Base-by-base conservation (phyloP, 2,329 filamentous ascomycete genomes). In the Trichoderma sp. region DNA sequence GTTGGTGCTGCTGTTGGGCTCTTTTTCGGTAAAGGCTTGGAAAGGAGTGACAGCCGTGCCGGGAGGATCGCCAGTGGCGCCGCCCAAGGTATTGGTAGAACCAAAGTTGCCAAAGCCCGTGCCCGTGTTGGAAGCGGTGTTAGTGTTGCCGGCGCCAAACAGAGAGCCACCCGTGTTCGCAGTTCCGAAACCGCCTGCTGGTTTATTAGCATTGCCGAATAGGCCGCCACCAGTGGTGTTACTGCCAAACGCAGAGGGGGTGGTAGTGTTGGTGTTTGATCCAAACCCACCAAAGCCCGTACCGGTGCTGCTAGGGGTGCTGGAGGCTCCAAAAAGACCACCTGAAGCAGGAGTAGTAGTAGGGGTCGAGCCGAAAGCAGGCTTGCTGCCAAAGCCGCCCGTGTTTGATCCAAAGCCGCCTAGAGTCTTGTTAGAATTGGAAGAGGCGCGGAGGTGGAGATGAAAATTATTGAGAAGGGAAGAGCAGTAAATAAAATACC, bases 1-100 rank as follows among this genome's bases (percentile, higher is more conserved):
- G 75, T 76, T 87, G 78, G 70, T 82, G 20, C 80, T 81, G 75
- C 83, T 87, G 55, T 87, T 88, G 4, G 84, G 81, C 77, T 97
- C 93, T 80, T 95, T 96, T 82, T 97, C 93, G 23, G 86, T 83
- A 61, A 88, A 87, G 0, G 93, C 85, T 73, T 88, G 83, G 82
- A 95, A 97, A 6, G 90, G 87, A n/a, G 88, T 86, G 4, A 87
- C 84, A 15, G 86, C 91, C 11, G 93, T 95, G 72, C 93, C 93
- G 30, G 90, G 88, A 72, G 88, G 88, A 73, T 91, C 88, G 62
- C 86, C 87, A 23, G 84, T 81, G 57, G 82, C 85, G 65, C 81
- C 85, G 57, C 86, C 85, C 17, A 87, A 84, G 73, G 86, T 88
- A 73, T 80, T 80, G 47, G 81, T 75, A 30, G 80, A 75, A 13